A percentile compares a stretch with the other conserved stretches of the same genome.
Evolutionary conservation across 1,284 basidiomycete genomes (phyloP).

Genomic region (Naganishia albida): DNA sequence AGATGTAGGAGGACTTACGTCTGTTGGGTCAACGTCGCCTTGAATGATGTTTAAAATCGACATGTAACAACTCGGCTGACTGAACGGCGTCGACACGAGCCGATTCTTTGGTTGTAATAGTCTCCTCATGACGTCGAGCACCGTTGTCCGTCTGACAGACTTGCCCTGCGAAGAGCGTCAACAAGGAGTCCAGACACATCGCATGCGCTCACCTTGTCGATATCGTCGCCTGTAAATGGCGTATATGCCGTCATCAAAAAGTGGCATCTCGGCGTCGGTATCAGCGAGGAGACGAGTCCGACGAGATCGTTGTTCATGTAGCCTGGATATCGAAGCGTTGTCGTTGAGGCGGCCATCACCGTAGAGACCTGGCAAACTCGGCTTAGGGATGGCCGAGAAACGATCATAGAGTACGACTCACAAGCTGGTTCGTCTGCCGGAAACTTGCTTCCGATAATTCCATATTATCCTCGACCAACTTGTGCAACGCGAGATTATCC

Average conservation of each 20-base stretch:
- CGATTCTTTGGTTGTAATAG: slow-evolving; percentile 97
- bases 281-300: slow-evolving; percentile 93
- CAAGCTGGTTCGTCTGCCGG: slow-evolving; percentile 92
- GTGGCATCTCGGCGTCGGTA: slow-evolving; percentile 97
- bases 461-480: slow-evolving; percentile 87
- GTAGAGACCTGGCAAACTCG: slow-evolving; percentile 70
- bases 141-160: slow-evolving; percentile 86
- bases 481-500: slow-evolving; percentile 90
- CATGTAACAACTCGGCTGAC: slow-evolving; percentile 92
- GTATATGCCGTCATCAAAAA: slow-evolving; percentile 99
- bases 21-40: slow-evolving; percentile 96
- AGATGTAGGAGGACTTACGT: slow-evolving; percentile 61
- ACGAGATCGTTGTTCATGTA: slow-evolving; percentile 99
- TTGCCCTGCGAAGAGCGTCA: slow-evolving; percentile 63
- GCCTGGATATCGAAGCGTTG: slow-evolving; percentile 93
- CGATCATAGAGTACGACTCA: slow-evolving; percentile 51
- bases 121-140: slow-evolving; percentile 97
- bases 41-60: slow-evolving; percentile 98
- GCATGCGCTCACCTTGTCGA: slow-evolving; percentile 70
- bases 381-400: neutral
- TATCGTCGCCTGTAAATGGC: slow-evolving; percentile 93
- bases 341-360: slow-evolving; percentile 95
- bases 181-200: neutral
- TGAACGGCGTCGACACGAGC: slow-evolving; percentile 92
- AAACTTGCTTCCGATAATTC: slow-evolving; percentile 90